Conservation (phyloP, 768 basidiomycete species). For the Lactarius sp. region DNA sequence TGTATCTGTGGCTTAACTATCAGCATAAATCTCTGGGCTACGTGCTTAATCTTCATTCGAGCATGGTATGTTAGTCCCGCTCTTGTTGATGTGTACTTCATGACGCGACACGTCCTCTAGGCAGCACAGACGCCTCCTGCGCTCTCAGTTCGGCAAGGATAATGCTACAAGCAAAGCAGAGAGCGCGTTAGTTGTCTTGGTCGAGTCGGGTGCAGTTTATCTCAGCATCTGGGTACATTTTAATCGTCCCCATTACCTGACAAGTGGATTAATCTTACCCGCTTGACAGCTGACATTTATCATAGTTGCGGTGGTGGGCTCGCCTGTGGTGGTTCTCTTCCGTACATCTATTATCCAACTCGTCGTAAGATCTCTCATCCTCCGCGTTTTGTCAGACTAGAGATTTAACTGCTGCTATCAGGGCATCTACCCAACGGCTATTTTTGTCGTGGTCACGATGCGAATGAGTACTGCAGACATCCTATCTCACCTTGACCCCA, state of each 20-base stretch:
- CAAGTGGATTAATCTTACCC: neutral
- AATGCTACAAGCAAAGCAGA: neutral
- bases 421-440: slow-evolving; percentile 17
- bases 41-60: slow-evolving; percentile 12
- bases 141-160: neutral
- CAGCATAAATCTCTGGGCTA: slow-evolving; percentile 18
- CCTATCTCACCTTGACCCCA: neutral
- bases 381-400: too few species aligned
- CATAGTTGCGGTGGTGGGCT: neutral
- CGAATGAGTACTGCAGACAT: slow-evolving; percentile 3
- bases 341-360: slow-evolving; percentile 7
- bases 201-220: slow-evolving; percentile 14
- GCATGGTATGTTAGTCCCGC: slow-evolving; percentile 4
- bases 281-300: neutral
- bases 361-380: slow-evolving; percentile 6
- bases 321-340: neutral
- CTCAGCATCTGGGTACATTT: slow-evolving; percentile 7
- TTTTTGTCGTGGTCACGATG: slow-evolving; percentile 16
- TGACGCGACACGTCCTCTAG: neutral
- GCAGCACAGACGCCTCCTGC: slow-evolving; percentile 3
- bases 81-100: neutral
- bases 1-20: neutral
- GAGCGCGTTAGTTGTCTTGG: slow-evolving; percentile 2
- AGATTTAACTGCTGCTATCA: neutral
- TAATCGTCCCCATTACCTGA: neutral